Percentiles rank a stretch among this genome's conserved stretches.
Conservation (phyloP, 352 stramenopile species). For the Phytophthora palmivora region DNA sequence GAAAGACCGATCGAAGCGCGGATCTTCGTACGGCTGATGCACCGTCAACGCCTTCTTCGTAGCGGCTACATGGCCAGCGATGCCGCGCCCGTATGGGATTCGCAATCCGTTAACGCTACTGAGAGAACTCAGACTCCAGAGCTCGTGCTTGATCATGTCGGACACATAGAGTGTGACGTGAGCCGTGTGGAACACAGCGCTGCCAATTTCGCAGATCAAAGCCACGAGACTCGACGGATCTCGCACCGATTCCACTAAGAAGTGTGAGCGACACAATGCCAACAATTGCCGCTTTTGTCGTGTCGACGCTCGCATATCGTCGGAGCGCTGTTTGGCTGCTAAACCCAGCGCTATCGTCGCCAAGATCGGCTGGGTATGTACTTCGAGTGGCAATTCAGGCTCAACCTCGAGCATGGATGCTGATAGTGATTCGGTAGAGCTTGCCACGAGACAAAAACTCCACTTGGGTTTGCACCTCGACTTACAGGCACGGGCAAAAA, state of each 20-base stretch:
- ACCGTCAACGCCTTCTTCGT: slow-evolving; percentile 70
- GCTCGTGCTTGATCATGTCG: slow-evolving; percentile 76
- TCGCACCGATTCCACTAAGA: slow-evolving; percentile 71
- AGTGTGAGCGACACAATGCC: slow-evolving; percentile 67
- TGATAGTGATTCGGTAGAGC: slow-evolving; percentile 11
- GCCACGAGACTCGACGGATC: slow-evolving; percentile 75
- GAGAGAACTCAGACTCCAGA: slow-evolving; percentile 76
- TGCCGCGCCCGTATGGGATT: slow-evolving; percentile 80
- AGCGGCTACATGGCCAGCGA: slow-evolving; percentile 70
- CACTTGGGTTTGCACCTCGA: slow-evolving; percentile 42
- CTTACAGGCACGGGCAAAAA: slow-evolving; percentile 63
- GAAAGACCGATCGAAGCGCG: slow-evolving; percentile 82
- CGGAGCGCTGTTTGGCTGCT: slow-evolving; percentile 58
- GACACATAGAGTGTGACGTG: slow-evolving; percentile 78
- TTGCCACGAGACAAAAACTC: slow-evolving; percentile 53
- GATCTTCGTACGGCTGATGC: slow-evolving; percentile 76
- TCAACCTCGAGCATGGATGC: slow-evolving; percentile 30
- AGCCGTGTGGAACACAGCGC: slow-evolving; percentile 72
- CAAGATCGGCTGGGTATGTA: slow-evolving; percentile 59
- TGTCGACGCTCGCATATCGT: slow-evolving; percentile 66
- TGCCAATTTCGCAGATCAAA: slow-evolving; percentile 76
- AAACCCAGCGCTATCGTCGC: slow-evolving; percentile 53
- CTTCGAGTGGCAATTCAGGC: slow-evolving; percentile 21
- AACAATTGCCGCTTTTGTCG: slow-evolving; percentile 76
- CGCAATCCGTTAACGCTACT: slow-evolving; percentile 77